A percentile compares a stretch with the other conserved stretches of the same genome.
Conservation (phyloP, 2,329 filamentous ascomycete species). For the Aspergillus aculeatus region DNA sequence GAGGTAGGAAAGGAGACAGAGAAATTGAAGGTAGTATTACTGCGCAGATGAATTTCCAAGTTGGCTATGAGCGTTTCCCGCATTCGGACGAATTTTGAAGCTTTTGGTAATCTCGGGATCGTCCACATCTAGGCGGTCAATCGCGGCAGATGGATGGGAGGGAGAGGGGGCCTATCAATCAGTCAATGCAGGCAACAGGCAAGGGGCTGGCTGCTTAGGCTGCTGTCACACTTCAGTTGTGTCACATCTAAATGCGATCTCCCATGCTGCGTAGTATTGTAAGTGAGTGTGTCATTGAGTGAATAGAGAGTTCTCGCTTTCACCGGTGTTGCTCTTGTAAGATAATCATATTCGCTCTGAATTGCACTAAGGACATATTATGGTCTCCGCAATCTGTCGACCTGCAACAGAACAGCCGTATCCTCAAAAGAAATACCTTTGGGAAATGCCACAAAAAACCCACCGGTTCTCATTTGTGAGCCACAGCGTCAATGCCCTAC, state of each 20-base stretch:
- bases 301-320: neutral
- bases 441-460: neutral
- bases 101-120: conserved; percentile 6
- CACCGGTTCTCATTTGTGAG: neutral
- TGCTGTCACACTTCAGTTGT: neutral
- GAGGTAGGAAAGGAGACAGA: neutral
- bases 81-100: neutral
- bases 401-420: neutral
- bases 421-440: neutral
- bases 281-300: no score
- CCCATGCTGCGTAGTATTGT: neutral
- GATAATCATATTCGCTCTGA: neutral
- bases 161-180: neutral
- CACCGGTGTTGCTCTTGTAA: neutral
- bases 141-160: neutral
- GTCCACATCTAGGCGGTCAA: neutral
- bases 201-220: neutral
- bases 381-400: neutral
- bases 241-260: neutral
- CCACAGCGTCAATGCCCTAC: neutral
- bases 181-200: no score
- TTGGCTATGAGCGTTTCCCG: neutral
- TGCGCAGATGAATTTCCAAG: neutral
- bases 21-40: neutral
- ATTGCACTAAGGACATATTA: neutral